Percentiles rank a stretch among this genome's conserved stretches.
Conservation (phyloP, 208 protist genomes). For the Angomonas deanei region DNA sequence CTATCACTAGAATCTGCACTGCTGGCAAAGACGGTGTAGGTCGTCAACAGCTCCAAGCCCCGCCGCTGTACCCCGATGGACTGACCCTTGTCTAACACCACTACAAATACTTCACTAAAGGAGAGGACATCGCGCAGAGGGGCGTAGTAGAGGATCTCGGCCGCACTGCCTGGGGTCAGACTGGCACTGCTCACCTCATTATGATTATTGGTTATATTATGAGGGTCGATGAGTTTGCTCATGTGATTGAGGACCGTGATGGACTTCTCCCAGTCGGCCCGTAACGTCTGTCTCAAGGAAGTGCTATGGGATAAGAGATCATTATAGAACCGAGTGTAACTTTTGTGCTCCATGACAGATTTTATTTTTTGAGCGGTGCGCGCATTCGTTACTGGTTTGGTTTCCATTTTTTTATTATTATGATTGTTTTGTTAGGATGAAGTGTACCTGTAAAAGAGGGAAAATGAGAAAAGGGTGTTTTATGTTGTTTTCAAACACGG, state of each 20-base stretch:
- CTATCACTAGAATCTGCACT: constrained; percentile 18
- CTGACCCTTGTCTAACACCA: constrained; percentile 34
- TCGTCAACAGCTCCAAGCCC: constrained; percentile 48
- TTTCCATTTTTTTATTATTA: too few relatives aligned
- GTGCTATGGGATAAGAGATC: background rate
- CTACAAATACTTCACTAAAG: constrained; percentile 33
- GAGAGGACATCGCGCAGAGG: constrained; percentile 29
- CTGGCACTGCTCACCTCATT: too few relatives aligned
- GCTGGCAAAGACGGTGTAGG: constrained; percentile 16
- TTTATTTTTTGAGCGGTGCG: background rate
- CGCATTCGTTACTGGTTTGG: background rate
- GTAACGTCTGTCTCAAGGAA: background rate
- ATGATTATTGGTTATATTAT: too few relatives aligned
- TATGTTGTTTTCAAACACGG: background rate
- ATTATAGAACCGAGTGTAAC: background rate
- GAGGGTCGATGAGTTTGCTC: background rate
- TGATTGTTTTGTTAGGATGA: background rate
- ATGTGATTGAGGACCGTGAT: background rate
- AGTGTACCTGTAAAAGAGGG: background rate
- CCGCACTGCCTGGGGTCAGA: constrained; percentile 4
- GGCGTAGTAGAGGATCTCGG: constrained; percentile 19
- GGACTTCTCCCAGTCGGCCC: background rate
- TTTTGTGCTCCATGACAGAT: background rate
- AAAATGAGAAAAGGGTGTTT: background rate
- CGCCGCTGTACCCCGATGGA: constrained; percentile 69